These are phyloP conservation scores for Aspergillus pseudotamarii DNA, from an alignment of 2,329 filamentous ascomycete species.

Conservation along the genomic window DNA sequence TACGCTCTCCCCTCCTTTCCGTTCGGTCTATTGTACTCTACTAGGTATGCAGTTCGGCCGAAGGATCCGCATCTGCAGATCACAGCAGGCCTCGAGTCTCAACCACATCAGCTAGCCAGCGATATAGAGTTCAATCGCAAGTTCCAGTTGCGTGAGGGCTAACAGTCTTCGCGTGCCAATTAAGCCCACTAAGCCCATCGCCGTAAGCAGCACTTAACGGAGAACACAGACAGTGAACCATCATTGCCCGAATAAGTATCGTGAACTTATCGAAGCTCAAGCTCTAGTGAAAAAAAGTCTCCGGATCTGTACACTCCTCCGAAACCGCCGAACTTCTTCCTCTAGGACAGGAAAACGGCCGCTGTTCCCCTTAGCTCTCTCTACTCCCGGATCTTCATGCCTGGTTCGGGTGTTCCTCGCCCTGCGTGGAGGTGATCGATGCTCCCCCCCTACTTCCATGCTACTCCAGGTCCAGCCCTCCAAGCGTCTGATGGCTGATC, in stretches of 20 bases:
- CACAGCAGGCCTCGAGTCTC: background rate
- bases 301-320: constrained; percentile 1
- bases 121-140: constrained; percentile 2
- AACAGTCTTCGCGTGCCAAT: constrained; percentile 6
- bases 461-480: constrained; percentile 7
- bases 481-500: constrained; percentile 4
- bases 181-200: background rate
- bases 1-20: no score
- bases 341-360: background rate
- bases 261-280: constrained; percentile 2
- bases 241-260: constrained; percentile 7
- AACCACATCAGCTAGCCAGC: background rate
- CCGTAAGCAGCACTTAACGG: background rate
- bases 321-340: constrained; percentile 5
- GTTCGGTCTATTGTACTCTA: background rate
- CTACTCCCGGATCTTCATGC: background rate
- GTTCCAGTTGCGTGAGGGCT: background rate
- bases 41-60: constrained; percentile 5
- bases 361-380: background rate
- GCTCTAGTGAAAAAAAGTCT: constrained; percentile 2
- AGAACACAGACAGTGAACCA: background rate
- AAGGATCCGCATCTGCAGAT: constrained; percentile 2
- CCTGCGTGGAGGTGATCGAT: background rate
- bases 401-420: constrained; percentile 5
- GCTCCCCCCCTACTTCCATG: constrained; percentile 2